A percentile compares a stretch with the other conserved stretches of the same genome.
phyloP scores from a whole-genome alignment of 1,284 basidiomycete genomes.

The Sphagnurus paluster region DNA sequence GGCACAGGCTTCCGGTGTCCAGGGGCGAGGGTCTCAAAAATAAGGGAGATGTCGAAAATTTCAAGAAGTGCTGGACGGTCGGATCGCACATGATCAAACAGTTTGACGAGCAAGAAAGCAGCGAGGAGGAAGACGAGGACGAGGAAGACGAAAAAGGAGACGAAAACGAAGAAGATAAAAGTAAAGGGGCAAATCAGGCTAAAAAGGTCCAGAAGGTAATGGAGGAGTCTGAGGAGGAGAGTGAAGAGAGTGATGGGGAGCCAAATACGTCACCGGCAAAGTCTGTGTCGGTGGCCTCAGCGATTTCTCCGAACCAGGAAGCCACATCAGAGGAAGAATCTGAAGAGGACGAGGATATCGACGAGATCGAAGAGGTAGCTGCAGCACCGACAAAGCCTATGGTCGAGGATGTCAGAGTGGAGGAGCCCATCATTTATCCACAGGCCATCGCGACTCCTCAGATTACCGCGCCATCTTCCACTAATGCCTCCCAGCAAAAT shows the following conservation, averaged over 20 bases:
- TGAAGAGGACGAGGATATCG: conserved; percentile 14
- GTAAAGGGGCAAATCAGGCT: conserved; percentile 36
- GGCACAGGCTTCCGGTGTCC: conserved; percentile 57
- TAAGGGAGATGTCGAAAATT: conserved; percentile 44
- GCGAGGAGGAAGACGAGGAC: conserved; percentile 48
- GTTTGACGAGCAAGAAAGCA: conserved; percentile 73
- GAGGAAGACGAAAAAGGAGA: conserved; percentile 40
- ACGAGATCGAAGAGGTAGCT: conserved; percentile 40
- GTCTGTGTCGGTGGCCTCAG: neutral
- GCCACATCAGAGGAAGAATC: neutral
- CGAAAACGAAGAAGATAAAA: conserved; percentile 18
- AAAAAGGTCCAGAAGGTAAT: conserved; percentile 16
- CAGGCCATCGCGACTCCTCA: too few species aligned
- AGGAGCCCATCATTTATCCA: too few species aligned
- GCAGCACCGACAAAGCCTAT: neutral
- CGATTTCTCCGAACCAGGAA: neutral
- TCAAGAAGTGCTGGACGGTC: conserved; percentile 70
- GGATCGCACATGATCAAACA: conserved; percentile 74
- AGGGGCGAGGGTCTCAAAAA: conserved; percentile 48
- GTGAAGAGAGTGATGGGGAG: conserved; percentile 3
- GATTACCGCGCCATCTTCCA: too few species aligned
- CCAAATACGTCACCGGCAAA: neutral
- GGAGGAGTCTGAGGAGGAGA: conserved; percentile 20
- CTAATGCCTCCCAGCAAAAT: conserved; percentile 16
- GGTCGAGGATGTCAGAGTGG: neutral